Conservation (phyloP, 768 basidiomycete genomes). For the Kwoniella dejecticola region DNA sequence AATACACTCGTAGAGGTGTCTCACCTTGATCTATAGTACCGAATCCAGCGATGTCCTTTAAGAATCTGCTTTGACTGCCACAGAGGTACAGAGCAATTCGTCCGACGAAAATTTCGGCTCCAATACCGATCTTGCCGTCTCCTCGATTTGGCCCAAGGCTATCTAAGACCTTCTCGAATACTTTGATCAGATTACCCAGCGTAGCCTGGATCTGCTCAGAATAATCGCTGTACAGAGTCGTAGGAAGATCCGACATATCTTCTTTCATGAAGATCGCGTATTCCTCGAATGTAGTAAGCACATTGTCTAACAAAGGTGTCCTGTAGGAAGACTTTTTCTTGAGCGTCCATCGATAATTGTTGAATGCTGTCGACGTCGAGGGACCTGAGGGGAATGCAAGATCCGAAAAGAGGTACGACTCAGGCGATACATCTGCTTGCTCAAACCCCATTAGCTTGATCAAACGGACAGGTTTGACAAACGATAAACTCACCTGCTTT, state of each 20-base stretch:
- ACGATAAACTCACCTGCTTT: slow-evolving; percentile 15
- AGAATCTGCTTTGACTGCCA: slow-evolving; percentile 20
- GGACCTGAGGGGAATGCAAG: slow-evolving; percentile 38
- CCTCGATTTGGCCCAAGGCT: slow-evolving; percentile 10
- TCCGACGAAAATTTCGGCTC: slow-evolving; percentile 41
- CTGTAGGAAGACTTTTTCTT: slow-evolving; percentile 26
- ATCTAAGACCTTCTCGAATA: slow-evolving; percentile 23
- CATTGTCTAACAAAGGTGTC: slow-evolving; percentile 38
- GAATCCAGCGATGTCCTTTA: slow-evolving; percentile 25
- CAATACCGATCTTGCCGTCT: slow-evolving; percentile 21
- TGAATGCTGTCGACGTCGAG: slow-evolving; percentile 23
- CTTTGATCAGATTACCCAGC: slow-evolving; percentile 17
- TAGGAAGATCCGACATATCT: slow-evolving; percentile 32
- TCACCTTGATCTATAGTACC: slow-evolving; percentile 24
- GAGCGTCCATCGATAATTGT: slow-evolving; percentile 26
- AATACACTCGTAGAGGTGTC: slow-evolving; percentile 3
- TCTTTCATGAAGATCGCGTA: slow-evolving; percentile 27
- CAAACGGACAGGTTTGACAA: neutral
- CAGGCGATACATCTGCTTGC: slow-evolving; percentile 20
- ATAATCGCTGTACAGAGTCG: slow-evolving; percentile 6
- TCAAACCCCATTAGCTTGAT: neutral
- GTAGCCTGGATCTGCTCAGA: too few species aligned
- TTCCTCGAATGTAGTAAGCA: slow-evolving; percentile 28
- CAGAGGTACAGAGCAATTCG: slow-evolving; percentile 37
- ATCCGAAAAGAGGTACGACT: slow-evolving; percentile 37